These are phyloP conservation scores for Diaporthe citrichinensis DNA, from an alignment of 2,329 filamentous ascomycete species.

Conservation along the genomic window DNA sequence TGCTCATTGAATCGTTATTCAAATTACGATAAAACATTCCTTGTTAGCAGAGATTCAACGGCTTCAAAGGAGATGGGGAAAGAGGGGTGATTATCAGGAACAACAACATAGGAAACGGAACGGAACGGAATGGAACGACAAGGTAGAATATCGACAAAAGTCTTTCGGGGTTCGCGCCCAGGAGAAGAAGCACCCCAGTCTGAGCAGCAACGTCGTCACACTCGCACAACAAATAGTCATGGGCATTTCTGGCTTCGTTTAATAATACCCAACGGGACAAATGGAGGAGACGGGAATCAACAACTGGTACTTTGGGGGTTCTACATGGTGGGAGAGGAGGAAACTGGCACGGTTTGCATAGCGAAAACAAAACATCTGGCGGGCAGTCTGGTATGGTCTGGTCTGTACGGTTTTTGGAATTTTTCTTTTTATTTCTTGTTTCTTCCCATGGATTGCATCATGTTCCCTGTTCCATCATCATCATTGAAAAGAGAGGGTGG, in stretches of 20 bases:
- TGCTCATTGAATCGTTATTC: not conserved
- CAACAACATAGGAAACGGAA: slow-evolving; percentile 4
- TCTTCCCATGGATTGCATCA: slow-evolving; percentile 21
- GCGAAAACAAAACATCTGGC: slow-evolving; percentile 37
- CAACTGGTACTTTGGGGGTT: slow-evolving; percentile 12
- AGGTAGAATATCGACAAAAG: slow-evolving; percentile 24
- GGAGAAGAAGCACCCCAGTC: not conserved
- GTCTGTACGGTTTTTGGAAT: slow-evolving; percentile 16
- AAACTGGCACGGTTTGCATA: slow-evolving; percentile 38
- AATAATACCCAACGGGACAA: slow-evolving; percentile 29
- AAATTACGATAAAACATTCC: not conserved
- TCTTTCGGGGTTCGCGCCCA: slow-evolving; percentile 24
- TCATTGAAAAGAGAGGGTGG: slow-evolving; percentile 35
- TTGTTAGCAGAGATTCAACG: not conserved
- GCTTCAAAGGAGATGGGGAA: not conserved
- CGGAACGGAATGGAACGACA: not conserved
- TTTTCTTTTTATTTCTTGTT: slow-evolving; percentile 1
- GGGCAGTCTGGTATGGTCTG: slow-evolving; percentile 28
- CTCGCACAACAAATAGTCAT: not conserved
- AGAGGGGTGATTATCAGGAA: not conserved
- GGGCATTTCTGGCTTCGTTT: slow-evolving; percentile 17
- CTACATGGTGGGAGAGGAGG: slow-evolving; percentile 31
- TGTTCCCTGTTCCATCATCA: slow-evolving; percentile 17
- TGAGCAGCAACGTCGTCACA: slow-evolving; percentile 10
- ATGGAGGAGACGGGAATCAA: slow-evolving; percentile 21